Percentiles rank a stretch among this genome's conserved stretches.
Conservation (phyloP, 139 green algal species). For the Auxenochlorella pyrenoidosa region DNA sequence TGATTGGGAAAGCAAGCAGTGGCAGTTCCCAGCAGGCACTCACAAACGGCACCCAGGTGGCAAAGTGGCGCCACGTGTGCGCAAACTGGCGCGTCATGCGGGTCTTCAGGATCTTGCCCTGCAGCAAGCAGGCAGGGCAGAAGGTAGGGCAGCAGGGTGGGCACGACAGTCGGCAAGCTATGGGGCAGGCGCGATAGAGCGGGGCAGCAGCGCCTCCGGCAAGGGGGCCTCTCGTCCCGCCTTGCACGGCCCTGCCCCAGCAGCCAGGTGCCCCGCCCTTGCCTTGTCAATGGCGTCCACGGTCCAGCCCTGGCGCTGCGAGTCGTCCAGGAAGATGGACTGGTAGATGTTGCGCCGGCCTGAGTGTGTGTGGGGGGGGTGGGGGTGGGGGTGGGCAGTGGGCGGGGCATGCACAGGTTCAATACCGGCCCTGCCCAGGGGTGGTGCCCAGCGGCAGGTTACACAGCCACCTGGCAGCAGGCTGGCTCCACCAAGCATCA, state of each 20-base stretch:
- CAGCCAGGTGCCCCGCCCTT: not conserved
- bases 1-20: not conserved
- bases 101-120: conserved; percentile 52
- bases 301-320: conserved; percentile 57
- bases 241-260: not conserved
- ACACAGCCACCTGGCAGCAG: too few relatives aligned
- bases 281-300: conserved; percentile 52
- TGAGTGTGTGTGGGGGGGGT: too few relatives aligned
- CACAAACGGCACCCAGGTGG: conserved; percentile 71
- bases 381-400: too few relatives aligned
- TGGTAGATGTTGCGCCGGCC: conserved; percentile 65
- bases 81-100: conserved; percentile 77
- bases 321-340: conserved; percentile 72
- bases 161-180: too few relatives aligned
- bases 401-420: too few relatives aligned
- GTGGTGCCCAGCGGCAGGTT: too few relatives aligned
- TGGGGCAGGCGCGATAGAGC: too few relatives aligned
- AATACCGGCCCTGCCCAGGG: too few relatives aligned
- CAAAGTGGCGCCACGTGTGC: conserved; percentile 78
- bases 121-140: not conserved
- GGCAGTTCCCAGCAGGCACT: conserved; percentile 13
- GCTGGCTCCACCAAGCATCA: too few relatives aligned
- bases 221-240: not conserved
- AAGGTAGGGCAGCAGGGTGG: too few relatives aligned
- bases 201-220: not conserved